Base-by-base conservation (phyloP, 768 basidiomycete species). In the Mycena leptocephala region DNA sequence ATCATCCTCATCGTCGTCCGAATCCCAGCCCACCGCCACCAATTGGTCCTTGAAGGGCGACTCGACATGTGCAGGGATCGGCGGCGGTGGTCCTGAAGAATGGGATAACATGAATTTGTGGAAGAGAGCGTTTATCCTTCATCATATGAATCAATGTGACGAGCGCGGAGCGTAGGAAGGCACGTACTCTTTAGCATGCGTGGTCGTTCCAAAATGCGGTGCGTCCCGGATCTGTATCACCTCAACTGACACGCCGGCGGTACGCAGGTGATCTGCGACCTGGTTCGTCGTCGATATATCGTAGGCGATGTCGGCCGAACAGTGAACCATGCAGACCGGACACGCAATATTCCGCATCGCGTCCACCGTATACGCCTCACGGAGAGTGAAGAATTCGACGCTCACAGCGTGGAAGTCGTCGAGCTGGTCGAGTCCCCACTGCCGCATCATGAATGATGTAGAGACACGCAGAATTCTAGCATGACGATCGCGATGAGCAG, bases 291-390 rank as follows among this genome's bases (percentile, higher is more conserved):
- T 35, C 26, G 39, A 62, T 64, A 80, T 11, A 39, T 46, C 58
- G 48, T 70, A 77, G 35, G 77, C 78, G 76, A 82, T 80, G 65
- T 81, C 82, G 74, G 78, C 75, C 18, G 32, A 46, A 41, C 78
- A 79, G 51, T 79, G 76, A 10, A 79, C 56, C 39, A 79, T 13
- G 13, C 43, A 53, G 20, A 79, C 72, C 1, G 76, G 78, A 24
- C 72, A 74, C 35, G 43, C 39, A 8, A 77, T 75, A 9, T 69
- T 72, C 13, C 64, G 64, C 43, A 79, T 39, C 11, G 56, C 68
- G 2, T 65, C 55, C 1, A 51, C 30, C 9, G 72, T 68, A 24
- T 75, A 74, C 26, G 73, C 69, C 28, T 74, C 39, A 22, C 78
- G 76, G 6, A 65, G 48, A 14, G 69, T 69, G 73, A 79, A 79